Evolutionary conservation across 768 basidiomycete species (phyloP).

Genomic region (Daedaleopsis nitida): DNA sequence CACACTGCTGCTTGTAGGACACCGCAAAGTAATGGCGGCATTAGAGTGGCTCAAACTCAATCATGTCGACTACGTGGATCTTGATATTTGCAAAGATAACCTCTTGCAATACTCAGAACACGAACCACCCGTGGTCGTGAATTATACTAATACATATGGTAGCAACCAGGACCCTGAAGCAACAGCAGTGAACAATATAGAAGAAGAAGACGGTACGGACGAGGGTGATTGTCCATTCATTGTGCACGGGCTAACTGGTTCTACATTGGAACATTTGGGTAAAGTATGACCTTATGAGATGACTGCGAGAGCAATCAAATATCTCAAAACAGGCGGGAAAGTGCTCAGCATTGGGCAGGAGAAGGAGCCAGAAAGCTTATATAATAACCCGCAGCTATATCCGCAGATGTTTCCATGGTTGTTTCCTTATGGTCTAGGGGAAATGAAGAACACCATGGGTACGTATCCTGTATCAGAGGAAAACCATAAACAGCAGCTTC

Average conservation of each 20-base stretch:
- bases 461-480: not conserved
- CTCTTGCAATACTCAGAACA: slow-evolving; percentile 8
- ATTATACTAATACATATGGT: not conserved
- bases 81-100: slow-evolving; percentile 11
- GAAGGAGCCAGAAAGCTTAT: no score
- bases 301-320: not conserved
- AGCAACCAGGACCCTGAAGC: not conserved
- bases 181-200: not conserved
- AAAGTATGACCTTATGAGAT: not conserved
- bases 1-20: slow-evolving; percentile 24
- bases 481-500: slow-evolving; percentile 4
- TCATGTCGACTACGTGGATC: slow-evolving; percentile 18
- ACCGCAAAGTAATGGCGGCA: slow-evolving; percentile 17
- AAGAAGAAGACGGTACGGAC: not conserved
- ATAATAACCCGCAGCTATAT: slow-evolving; percentile 17
- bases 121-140: no score
- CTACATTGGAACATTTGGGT: no score
- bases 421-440: slow-evolving; percentile 19
- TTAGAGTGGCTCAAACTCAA: slow-evolving; percentile 26
- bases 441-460: not conserved
- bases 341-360: no score
- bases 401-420: slow-evolving; percentile 22
- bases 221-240: slow-evolving; percentile 6
- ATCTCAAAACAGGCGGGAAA: slow-evolving; percentile 2
- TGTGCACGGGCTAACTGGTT: slow-evolving; percentile 11